These are phyloP conservation scores for Penicillium lagena DNA, from an alignment of 495 filamentous ascomycete genomes.

Conservation along the genomic window DNA sequence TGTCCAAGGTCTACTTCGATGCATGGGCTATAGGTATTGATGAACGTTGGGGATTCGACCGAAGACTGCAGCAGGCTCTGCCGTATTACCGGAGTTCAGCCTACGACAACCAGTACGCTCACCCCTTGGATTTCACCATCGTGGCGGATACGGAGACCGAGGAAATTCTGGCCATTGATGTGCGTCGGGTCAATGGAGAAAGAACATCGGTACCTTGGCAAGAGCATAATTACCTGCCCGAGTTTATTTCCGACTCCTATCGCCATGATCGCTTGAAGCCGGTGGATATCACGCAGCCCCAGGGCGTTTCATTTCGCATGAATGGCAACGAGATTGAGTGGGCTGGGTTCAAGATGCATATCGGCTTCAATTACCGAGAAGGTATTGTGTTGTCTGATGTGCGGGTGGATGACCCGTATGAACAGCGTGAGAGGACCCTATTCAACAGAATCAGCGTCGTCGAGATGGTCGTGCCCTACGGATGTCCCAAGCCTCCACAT, in stretches of 20 bases:
- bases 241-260: conserved; percentile 28
- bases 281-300: conserved; percentile 32
- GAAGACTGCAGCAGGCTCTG: conserved; percentile 31
- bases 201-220: conserved; percentile 46
- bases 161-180: conserved; percentile 87
- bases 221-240: conserved; percentile 47
- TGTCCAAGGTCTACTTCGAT: conserved; percentile 79
- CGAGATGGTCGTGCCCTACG: conserved; percentile 82
- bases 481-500: conserved; percentile 63
- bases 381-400: conserved; percentile 68
- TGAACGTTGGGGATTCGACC: conserved; percentile 33
- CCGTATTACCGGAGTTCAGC: conserved; percentile 38
- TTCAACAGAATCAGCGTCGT: conserved; percentile 64
- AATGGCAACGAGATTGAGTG: conserved; percentile 31
- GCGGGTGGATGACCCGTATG: conserved; percentile 2
- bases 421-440: conserved; percentile 56
- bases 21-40: conserved; percentile 40
- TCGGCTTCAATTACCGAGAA: conserved; percentile 70
- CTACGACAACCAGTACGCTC: conserved; percentile 39
- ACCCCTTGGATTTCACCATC: conserved; percentile 31
- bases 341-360: conserved; percentile 37
- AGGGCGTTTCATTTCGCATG: conserved; percentile 35
- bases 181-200: conserved; percentile 72
- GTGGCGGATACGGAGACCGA: conserved; percentile 69
- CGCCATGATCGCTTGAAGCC: conserved; percentile 31